A percentile compares a stretch with the other conserved stretches of the same genome.
These are phyloP conservation scores for Rhynchosporium secalis DNA, from an alignment of 2,329 filamentous ascomycete genomes.

Conservation along the genomic window DNA sequence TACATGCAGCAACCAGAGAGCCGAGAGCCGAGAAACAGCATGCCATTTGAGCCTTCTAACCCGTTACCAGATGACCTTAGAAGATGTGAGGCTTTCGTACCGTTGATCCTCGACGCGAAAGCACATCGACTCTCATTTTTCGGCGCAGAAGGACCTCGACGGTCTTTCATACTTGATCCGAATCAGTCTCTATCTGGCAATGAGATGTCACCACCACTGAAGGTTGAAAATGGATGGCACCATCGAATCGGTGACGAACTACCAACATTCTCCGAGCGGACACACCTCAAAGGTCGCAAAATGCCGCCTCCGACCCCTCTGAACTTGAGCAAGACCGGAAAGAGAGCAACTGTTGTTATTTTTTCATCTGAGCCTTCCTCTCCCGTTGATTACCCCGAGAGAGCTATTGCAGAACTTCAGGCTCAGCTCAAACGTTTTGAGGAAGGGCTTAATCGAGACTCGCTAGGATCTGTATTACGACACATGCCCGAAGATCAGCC, in stretches of 20 bases:
- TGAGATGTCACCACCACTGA: constrained; percentile 22
- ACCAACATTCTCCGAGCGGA: constrained; percentile 58
- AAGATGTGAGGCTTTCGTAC: constrained; percentile 44
- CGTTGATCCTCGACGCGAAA: constrained; percentile 48
- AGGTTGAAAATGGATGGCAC: constrained; percentile 47
- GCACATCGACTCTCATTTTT: constrained; percentile 31
- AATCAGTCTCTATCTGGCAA: constrained; percentile 29
- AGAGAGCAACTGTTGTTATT: constrained; percentile 47
- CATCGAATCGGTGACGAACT: constrained; percentile 58
- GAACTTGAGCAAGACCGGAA: constrained; percentile 47
- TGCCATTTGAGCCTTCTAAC: constrained; percentile 8
- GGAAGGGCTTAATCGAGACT: constrained; percentile 31
- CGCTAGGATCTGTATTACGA: constrained; percentile 34
- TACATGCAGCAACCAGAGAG: constrained; percentile 41
- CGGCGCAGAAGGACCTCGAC: constrained; percentile 28
- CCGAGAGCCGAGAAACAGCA: constrained; percentile 4
- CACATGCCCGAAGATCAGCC: constrained; percentile 27
- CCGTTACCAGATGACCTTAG: constrained; percentile 4
- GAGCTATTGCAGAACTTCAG: constrained; percentile 38
- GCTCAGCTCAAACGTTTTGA: constrained; percentile 38
- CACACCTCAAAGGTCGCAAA: constrained; percentile 48
- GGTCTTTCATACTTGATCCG: constrained; percentile 38
- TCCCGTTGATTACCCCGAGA: constrained; percentile 34
- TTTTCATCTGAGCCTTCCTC: constrained; percentile 39
- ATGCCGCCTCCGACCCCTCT: constrained; percentile 59